Conservation (phyloP, 192 early-diverging fungal species). For the Geranomyces variabilis region DNA sequence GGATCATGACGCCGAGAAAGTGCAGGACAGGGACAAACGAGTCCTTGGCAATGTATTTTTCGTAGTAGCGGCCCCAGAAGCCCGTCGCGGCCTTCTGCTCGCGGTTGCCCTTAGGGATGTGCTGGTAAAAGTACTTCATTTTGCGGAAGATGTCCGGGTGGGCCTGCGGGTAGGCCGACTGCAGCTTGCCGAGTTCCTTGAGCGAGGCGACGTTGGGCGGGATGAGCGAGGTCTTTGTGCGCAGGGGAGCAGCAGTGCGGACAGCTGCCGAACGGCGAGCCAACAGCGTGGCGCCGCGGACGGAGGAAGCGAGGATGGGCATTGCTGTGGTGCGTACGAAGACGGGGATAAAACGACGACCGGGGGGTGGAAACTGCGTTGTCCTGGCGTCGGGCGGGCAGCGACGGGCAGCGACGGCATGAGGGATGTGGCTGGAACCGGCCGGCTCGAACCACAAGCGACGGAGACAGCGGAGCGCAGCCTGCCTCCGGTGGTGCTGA, state of each 20-base stretch:
- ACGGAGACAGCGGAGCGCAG: no score
- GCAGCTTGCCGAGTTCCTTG: slow-evolving; percentile 53
- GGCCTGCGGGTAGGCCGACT: slow-evolving; percentile 51
- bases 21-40: slow-evolving; percentile 53
- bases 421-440: no score
- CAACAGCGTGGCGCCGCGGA: slow-evolving; percentile 4
- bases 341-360: no score
- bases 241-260: slow-evolving; percentile 36
- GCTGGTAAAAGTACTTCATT: slow-evolving; percentile 56
- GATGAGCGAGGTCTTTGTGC: slow-evolving; percentile 50
- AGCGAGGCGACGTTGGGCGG: slow-evolving; percentile 53
- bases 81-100: slow-evolving; percentile 34
- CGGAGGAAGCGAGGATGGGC: background rate
- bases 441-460: no score
- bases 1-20: slow-evolving; percentile 55
- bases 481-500: no score
- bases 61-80: slow-evolving; percentile 50
- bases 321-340: background rate
- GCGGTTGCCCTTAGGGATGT: slow-evolving; percentile 53
- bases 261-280: background rate
- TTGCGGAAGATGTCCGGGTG: slow-evolving; percentile 55
- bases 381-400: no score
- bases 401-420: no score
- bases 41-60: slow-evolving; percentile 51
- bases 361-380: no score